These are phyloP conservation scores for Lactuca saligna DNA, from an alignment of 129 eudicot genomes.

Conservation along the genomic window DNA sequence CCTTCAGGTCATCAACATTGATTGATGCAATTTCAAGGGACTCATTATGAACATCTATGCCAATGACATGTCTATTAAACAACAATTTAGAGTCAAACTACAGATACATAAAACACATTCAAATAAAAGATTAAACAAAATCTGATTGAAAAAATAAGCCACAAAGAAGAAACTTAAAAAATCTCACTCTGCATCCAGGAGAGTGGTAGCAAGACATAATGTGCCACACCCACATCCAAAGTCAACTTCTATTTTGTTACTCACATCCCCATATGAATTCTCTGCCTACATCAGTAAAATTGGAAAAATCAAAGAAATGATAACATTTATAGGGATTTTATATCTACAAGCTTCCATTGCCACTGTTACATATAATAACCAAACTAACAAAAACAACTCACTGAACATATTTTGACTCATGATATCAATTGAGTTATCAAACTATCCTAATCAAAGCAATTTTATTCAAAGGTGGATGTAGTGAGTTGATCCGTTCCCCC, in stretches of 20 bases:
- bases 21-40: constrained; percentile 76
- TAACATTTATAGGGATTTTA: neutral
- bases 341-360: too few species aligned
- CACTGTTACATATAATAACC: too few species aligned
- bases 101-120: neutral
- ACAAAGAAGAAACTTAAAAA: neutral
- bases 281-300: constrained; percentile 58
- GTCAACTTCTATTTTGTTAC: constrained; percentile 80
- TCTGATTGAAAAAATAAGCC: neutral
- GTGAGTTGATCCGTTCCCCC: neutral
- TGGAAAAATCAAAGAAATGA: neutral
- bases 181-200: constrained; percentile 83
- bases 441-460: neutral
- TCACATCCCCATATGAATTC: constrained; percentile 76
- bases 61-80: constrained; percentile 66
- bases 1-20: constrained; percentile 93
- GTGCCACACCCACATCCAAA: constrained; percentile 99
- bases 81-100: constrained; percentile 10
- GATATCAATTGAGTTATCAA: neutral
- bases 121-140: constrained; percentile 1
- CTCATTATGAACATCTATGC: constrained; percentile 74
- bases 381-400: too few species aligned
- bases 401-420: too few species aligned
- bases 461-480: neutral
- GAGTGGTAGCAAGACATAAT: constrained; percentile 85